Conservation (phyloP, 495 filamentous ascomycete genomes). For the Neurospora hispaniola region DNA sequence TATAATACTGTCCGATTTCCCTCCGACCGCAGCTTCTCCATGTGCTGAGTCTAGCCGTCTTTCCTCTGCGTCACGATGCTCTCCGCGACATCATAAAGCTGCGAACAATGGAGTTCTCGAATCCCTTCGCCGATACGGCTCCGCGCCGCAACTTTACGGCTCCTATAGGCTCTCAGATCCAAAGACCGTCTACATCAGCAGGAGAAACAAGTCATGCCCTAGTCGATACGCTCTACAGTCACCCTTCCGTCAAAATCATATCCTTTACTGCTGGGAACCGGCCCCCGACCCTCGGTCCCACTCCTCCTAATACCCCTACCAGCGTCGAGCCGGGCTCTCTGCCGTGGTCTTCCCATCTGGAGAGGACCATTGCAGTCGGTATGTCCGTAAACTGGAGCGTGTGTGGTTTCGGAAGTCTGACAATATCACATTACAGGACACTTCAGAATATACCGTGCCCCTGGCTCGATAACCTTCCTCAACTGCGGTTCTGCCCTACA, state of each 20-base stretch:
- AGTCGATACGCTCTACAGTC: constrained; percentile 62
- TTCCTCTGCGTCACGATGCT: constrained; percentile 8
- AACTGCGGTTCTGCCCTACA: constrained; percentile 71
- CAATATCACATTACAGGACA: constrained; percentile 40
- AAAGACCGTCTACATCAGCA: background rate
- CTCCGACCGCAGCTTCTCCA: background rate
- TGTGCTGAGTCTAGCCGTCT: background rate
- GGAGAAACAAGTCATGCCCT: constrained; percentile 10
- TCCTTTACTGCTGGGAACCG: constrained; percentile 48
- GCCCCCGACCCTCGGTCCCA: constrained; percentile 22
- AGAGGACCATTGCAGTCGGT: constrained; percentile 75
- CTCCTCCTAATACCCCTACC: constrained; percentile 23
- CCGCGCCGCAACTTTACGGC: constrained; percentile 35
- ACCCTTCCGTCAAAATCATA: constrained; percentile 55
- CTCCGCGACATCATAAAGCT: constrained; percentile 4
- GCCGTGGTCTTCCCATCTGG: constrained; percentile 63
- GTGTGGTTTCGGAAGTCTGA: background rate
- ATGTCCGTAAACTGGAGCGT: constrained; percentile 12
- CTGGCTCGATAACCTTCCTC: constrained; percentile 72
- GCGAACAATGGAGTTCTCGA: constrained; percentile 20
- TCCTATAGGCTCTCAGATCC: constrained; percentile 10
- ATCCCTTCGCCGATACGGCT: constrained; percentile 14
- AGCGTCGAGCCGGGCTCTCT: constrained; percentile 45
- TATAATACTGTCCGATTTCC: background rate
- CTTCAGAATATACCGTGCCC: constrained; percentile 68